Evolutionary conservation across 2,329 filamentous ascomycete species (phyloP), one percentile per base, ranked within the genome.

Genomic region (Curvularia spicifera): DNA sequence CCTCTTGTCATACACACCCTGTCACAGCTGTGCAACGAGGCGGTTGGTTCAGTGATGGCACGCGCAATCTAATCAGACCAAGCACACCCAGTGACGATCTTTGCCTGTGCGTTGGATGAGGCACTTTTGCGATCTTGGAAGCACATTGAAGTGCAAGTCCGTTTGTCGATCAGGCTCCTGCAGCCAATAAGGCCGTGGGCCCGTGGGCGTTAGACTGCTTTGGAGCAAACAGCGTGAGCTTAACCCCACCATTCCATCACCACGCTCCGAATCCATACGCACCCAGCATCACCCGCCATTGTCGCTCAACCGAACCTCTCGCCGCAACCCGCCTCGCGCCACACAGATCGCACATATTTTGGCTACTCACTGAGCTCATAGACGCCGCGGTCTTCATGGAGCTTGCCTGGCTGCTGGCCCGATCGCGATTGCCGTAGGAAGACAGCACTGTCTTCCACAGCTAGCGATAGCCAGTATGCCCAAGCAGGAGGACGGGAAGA

Each of bases 351-450:
- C 63, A 47, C 52, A 59, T 39, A 40, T 33, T 59, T 60, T 33
- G 45, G 55, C 58, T 59, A 43, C 57, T 58, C 68, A 55, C 63
- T 37, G 40, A 55, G 55, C 65, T 56, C 58, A 59, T 67, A 61
- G 59, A 65, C 56, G 67, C 56, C 52, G 60, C 71, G 67, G 71
- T 63, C 79, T 82, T 83, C 77, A 85, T 85, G 83, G 83, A 83
- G 80, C 78, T 80, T 79, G 78, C 73, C 76, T 78, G 80, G 79
- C 76, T 78, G 75, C 78, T 79, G 79, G 78, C 78, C 78, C 79
- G 80, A 83, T 83, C 81, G 83, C 84, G 82, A 85, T 81, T 80
- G 82, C 82, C 82, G 83, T 85, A 75, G 71, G 83, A 85, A 81
- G 84, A 84, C 82, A 78, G 76, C 58, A 53, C 56, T 63, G 83